Evolutionary conservation across 331 rosid genomes (phyloP).

Genomic region (Rhamnella rubrinervis): DNA sequence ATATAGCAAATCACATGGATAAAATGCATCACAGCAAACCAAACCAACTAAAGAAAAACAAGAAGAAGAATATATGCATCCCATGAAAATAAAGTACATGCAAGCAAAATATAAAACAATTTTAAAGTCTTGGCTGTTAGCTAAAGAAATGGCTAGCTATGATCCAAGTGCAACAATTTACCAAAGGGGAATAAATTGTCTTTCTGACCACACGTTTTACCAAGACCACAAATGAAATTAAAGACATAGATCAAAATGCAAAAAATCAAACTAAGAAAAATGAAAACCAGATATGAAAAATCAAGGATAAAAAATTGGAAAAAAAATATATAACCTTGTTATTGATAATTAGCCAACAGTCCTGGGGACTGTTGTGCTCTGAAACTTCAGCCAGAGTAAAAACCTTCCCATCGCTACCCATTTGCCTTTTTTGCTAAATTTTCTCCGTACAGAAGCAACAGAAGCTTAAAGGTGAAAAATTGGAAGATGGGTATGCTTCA

Average conservation of each 20-base stretch:
- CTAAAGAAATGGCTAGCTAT: no score
- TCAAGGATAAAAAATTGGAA: slow-evolving; percentile 6
- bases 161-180: no score
- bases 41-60: no score
- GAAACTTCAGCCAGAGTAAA: slow-evolving; percentile 50
- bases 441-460: background rate
- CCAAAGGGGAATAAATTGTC: no score
- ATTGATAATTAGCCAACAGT: slow-evolving; percentile 52
- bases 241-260: background rate
- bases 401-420: slow-evolving; percentile 42
- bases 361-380: slow-evolving; percentile 38
- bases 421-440: slow-evolving; percentile 21
- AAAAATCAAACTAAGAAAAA: background rate
- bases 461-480: background rate
- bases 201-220: no score
- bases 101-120: no score
- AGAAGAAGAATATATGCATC: no score
- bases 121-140: no score
- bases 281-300: background rate
- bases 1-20: no score
- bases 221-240: background rate
- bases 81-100: no score
- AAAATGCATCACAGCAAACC: no score
- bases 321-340: slow-evolving; percentile 39
- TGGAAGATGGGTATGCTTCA: background rate